These are phyloP conservation scores for Annona squamosa DNA, from an alignment of 164 flowering plant species.

Conservation along the genomic window DNA sequence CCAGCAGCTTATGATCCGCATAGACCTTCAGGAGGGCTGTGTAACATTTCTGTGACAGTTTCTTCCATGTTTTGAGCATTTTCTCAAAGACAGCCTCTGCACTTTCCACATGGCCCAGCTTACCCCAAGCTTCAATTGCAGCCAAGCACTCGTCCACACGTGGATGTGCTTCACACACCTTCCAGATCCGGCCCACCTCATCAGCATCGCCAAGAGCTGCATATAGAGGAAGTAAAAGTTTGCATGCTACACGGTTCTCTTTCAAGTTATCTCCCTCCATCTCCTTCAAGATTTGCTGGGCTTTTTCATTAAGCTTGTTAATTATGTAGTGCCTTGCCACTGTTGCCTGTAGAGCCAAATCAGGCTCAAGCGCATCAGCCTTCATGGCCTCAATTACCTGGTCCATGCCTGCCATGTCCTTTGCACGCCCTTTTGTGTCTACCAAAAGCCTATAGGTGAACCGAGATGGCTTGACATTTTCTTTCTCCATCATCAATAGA, in stretches of 20 bases:
- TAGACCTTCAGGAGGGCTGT: slow-evolving; percentile 50
- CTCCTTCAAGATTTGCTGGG: slow-evolving; percentile 58
- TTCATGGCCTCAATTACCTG: slow-evolving; percentile 74
- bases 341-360: slow-evolving; percentile 21
- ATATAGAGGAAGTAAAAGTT: slow-evolving; percentile 49
- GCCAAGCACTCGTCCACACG: slow-evolving; percentile 37
- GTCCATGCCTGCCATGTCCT: slow-evolving; percentile 79
- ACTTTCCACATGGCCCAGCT: slow-evolving; percentile 49
- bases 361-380: slow-evolving; percentile 56
- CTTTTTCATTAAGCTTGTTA: slow-evolving; percentile 60
- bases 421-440: slow-evolving; percentile 56
- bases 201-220: slow-evolving; percentile 61
- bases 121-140: slow-evolving; percentile 82
- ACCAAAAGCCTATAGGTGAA: slow-evolving; percentile 64
- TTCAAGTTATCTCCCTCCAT: slow-evolving; percentile 52
- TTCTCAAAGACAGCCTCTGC: slow-evolving; percentile 68
- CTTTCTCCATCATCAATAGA: slow-evolving; percentile 71
- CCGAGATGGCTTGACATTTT: slow-evolving; percentile 50
- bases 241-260: slow-evolving; percentile 36
- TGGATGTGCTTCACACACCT: slow-evolving; percentile 41
- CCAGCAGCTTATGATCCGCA: slow-evolving; percentile 48
- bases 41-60: slow-evolving; percentile 34
- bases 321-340: slow-evolving; percentile 47
- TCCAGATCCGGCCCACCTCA: slow-evolving; percentile 66
- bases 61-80: slow-evolving; percentile 32